A percentile compares a stretch with the other conserved stretches of the same genome.
These are phyloP conservation scores for Aspergillus tamarii DNA, from an alignment of 2,329 filamentous ascomycete genomes.

Conservation along the genomic window DNA sequence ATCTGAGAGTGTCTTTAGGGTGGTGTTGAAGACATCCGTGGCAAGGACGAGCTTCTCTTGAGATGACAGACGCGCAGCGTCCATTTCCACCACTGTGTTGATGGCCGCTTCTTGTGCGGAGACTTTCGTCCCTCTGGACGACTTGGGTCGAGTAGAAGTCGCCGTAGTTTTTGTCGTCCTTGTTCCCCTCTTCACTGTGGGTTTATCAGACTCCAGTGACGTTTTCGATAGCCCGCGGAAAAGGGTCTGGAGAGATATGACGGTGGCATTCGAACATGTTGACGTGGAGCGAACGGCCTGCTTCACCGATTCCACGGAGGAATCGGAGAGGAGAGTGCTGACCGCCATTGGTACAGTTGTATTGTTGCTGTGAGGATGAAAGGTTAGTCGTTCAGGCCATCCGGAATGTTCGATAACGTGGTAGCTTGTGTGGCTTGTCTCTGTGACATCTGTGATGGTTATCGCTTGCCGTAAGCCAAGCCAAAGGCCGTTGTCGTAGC, in stretches of 20 bases:
- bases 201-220: conserved; percentile 24
- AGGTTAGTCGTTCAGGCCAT: conserved; percentile 20
- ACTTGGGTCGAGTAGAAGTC: conserved; percentile 26
- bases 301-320: conserved; percentile 53
- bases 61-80: conserved; percentile 33
- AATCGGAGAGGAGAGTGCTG: conserved; percentile 34
- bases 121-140: conserved; percentile 29
- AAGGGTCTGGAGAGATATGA: conserved; percentile 44
- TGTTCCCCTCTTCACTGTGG: conserved; percentile 24
- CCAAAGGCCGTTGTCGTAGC: conserved; percentile 33
- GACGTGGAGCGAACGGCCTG: conserved; percentile 56
- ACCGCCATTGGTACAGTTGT: conserved; percentile 32
- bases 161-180: conserved; percentile 30
- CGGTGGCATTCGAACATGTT: conserved; percentile 55
- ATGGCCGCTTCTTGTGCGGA: conserved; percentile 30
- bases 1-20: conserved; percentile 48
- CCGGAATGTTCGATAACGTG: neutral
- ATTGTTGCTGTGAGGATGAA: conserved; percentile 7
- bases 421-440: neutral
- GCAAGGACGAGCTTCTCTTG: conserved; percentile 47
- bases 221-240: conserved; percentile 34
- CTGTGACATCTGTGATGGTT: conserved; percentile 10
- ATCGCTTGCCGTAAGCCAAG: conserved; percentile 18
- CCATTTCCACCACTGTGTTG: conserved; percentile 29
- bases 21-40: conserved; percentile 51